These are phyloP conservation scores for Spathaspora sp. DNA, from an alignment of 1,139 yeast species.

Conservation along the genomic window DNA sequence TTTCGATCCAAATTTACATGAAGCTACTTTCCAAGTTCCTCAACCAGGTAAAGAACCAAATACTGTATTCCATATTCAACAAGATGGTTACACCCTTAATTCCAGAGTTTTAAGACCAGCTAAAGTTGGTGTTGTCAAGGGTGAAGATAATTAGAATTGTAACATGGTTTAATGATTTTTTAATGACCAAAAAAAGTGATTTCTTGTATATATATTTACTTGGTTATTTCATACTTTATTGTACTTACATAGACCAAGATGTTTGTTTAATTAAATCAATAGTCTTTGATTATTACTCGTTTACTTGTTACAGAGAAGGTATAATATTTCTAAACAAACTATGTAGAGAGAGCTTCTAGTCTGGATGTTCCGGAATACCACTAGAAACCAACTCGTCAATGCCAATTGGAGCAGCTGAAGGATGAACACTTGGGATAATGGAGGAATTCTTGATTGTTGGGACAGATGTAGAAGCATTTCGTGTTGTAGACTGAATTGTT, in stretches of 20 bases:
- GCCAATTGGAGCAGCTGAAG: too few species aligned
- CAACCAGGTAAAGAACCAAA: conserved; percentile 92
- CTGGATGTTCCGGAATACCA: too few species aligned
- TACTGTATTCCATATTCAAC: conserved; percentile 91
- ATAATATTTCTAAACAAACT: too few species aligned
- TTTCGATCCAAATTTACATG: conserved; percentile 91
- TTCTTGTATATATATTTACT: conserved; percentile 1
- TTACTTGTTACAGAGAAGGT: too few species aligned
- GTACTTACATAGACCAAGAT: background rate
- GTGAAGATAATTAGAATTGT: conserved; percentile 14
- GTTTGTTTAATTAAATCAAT: background rate
- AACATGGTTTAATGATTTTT: conserved; percentile 2
- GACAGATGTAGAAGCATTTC: too few species aligned
- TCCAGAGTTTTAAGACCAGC: conserved; percentile 93
- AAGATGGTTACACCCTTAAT: conserved; percentile 83
- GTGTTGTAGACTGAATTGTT: too few species aligned
- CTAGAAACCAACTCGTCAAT: too few species aligned
- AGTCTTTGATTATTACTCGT: too few species aligned
- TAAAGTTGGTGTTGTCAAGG: conserved; percentile 91
- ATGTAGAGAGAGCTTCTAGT: too few species aligned
- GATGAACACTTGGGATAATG: too few species aligned
- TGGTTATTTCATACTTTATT: background rate
- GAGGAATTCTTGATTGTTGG: too few species aligned
- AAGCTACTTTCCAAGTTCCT: conserved; percentile 87
- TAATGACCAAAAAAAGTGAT: conserved; percentile 1